These are phyloP conservation scores for Raffaelea albimanens DNA, from an alignment of 2,329 filamentous ascomycete species.

Conservation along the genomic window DNA sequence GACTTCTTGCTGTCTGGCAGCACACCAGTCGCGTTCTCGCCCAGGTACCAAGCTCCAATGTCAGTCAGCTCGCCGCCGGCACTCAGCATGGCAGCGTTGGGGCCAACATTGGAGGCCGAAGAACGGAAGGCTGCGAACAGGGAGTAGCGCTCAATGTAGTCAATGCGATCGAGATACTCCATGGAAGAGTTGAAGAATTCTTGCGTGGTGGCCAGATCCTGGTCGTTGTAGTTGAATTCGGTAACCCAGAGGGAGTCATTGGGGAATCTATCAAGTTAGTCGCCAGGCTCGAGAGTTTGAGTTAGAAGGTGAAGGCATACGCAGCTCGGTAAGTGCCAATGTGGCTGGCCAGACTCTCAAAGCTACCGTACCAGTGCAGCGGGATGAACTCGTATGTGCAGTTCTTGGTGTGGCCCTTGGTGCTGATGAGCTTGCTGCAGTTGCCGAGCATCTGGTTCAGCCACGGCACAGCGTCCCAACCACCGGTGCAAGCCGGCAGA, in stretches of 20 bases:
- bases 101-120: constrained; percentile 61
- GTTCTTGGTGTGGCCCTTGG: constrained; percentile 28
- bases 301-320: constrained; percentile 17
- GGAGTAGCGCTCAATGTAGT: constrained; percentile 57
- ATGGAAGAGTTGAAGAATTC: constrained; percentile 58
- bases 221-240: constrained; percentile 58
- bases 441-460: constrained; percentile 54
- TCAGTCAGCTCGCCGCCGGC: constrained; percentile 60
- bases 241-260: constrained; percentile 64
- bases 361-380: constrained; percentile 61
- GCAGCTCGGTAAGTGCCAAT: constrained; percentile 48
- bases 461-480: constrained; percentile 53
- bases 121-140: constrained; percentile 70
- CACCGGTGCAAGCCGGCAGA: constrained; percentile 60
- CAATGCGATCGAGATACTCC: constrained; percentile 56
- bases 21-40: constrained; percentile 38
- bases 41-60: constrained; percentile 71
- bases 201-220: constrained; percentile 48
- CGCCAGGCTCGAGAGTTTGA: no score
- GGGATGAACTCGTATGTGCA: constrained; percentile 57
- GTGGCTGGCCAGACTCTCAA: constrained; percentile 57
- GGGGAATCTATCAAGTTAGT: constrained; percentile 43
- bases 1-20: constrained; percentile 18
- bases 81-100: constrained; percentile 63
- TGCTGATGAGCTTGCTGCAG: constrained; percentile 51